Evolutionary conservation across 2,329 filamentous ascomycete genomes (phyloP), one percentile per base, ranked within the genome.

Genomic region (Colletotrichum melonis): DNA sequence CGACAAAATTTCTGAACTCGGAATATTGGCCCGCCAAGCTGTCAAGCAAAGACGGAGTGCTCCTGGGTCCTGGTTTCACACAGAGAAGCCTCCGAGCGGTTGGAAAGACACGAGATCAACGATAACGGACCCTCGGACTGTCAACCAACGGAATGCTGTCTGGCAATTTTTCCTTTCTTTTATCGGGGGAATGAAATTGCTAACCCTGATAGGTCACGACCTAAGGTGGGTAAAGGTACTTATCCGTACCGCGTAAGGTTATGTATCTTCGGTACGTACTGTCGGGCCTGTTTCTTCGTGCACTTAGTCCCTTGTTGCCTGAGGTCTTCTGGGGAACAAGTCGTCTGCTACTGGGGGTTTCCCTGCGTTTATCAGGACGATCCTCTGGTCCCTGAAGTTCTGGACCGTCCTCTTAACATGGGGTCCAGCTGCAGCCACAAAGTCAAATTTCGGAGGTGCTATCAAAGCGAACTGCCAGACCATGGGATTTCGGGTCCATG

Each of bases 321-420:
- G 19, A 58, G 55, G 68, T 59, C 65, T 56, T 60, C 19, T 22
- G 7, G 22, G 12, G 7, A 55, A 56, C 16, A n/a, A 8, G 42
- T 49, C 7, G 8, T 24, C 5, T 26, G 26, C 19, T 42, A 52
- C 67, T 14, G 70, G 70, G 69, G 42, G n/a, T 4, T n/a, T 7
- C 70, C 70, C 32, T 70, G 67, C 24, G 56, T 6, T 12, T 11
- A 26, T 65, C 67, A 42, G 19, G 67, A 62, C 56, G 70, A 73
- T 73, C 70, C 30, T 64, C 55, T 65, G 70, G 70, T 73, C 70
- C 70, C 70, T 62, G 70, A 70, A 60, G 70, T 73, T 73, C 70
- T 73, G 67, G 70, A 71, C 70, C 52, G 42, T 62, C 56, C 30
- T 3, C n/a, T 11, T 12, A 42, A 57, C 60, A 65, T 63, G 70